Evolutionary conservation across 305 asterid genomes (phyloP).

Genomic region (Solanum hybrid): DNA sequence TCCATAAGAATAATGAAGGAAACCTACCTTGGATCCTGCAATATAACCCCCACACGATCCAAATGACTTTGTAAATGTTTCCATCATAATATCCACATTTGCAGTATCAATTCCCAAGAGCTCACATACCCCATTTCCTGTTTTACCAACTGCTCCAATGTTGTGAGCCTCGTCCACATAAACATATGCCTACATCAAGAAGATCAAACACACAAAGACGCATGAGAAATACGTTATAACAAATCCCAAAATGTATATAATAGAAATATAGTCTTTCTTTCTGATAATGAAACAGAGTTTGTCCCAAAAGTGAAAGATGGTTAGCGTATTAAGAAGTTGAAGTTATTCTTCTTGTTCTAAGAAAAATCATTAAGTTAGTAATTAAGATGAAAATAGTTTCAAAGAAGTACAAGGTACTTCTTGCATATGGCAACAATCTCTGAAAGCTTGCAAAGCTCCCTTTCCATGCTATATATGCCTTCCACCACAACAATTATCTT

Average conservation of each 20-base stretch:
- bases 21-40: slow-evolving; percentile 65
- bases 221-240: neutral
- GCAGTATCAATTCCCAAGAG: slow-evolving; percentile 64
- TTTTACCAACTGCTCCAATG: slow-evolving; percentile 70
- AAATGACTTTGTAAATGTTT: slow-evolving; percentile 72
- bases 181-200: slow-evolving; percentile 38
- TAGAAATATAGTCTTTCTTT: neutral
- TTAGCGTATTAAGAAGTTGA: neutral
- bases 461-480: slow-evolving; percentile 80
- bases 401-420: slow-evolving; percentile 51
- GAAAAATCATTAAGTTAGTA: neutral
- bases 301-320: neutral
- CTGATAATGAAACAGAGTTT: neutral
- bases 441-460: slow-evolving; percentile 64
- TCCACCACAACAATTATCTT: slow-evolving; percentile 80
- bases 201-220: neutral
- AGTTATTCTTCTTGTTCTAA: neutral
- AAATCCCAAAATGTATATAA: neutral
- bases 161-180: slow-evolving; percentile 80
- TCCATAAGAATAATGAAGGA: neutral
- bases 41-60: slow-evolving; percentile 81
- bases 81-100: slow-evolving; percentile 69
- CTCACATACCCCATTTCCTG: slow-evolving; percentile 69
- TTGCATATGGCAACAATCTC: slow-evolving; percentile 63
- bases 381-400: neutral